phyloP scores from a whole-genome alignment of 495 filamentous ascomycete genomes.

The Podospora sp. region DNA sequence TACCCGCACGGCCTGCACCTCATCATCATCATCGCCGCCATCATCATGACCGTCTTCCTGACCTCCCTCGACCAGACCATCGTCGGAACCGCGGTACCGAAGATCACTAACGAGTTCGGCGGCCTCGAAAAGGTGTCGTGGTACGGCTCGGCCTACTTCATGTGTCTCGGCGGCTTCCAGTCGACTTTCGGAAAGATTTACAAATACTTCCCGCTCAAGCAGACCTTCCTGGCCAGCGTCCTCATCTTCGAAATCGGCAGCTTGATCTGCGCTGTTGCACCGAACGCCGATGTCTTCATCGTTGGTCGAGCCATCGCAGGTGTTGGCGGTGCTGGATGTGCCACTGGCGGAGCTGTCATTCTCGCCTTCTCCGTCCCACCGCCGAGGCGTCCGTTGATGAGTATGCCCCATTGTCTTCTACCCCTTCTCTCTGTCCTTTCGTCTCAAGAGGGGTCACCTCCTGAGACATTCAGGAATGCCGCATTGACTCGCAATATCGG shows the following conservation, averaged over 20 bases:
- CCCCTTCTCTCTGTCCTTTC: too few relatives aligned
- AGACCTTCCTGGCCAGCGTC: conserved; percentile 40
- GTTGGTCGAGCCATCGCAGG: conserved; percentile 58
- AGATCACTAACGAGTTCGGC: conserved; percentile 41
- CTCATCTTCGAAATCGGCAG: conserved; percentile 56
- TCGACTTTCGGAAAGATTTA: conserved; percentile 36
- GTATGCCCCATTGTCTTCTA: too few relatives aligned
- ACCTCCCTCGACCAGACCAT: conserved; percentile 33
- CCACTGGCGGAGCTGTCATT: conserved; percentile 39
- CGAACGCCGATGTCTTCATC: conserved; percentile 53
- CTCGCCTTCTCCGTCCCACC: conserved; percentile 44
- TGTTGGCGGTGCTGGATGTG: conserved; percentile 43
- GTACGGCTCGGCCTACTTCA: conserved; percentile 46
- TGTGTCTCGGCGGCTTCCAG: conserved; percentile 33
- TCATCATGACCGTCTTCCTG: not conserved
- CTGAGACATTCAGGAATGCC: too few relatives aligned
- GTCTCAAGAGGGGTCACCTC: too few relatives aligned
- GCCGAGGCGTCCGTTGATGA: conserved; percentile 45
- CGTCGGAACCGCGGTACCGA: conserved; percentile 52
- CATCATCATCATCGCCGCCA: conserved; percentile 4
- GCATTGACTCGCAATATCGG: too few relatives aligned
- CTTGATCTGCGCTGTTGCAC: conserved; percentile 55
- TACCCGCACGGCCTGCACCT: not conserved
- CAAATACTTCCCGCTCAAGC: conserved; percentile 43
- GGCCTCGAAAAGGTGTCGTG: conserved; percentile 48